Evolutionary conservation across 306 rosid genomes (phyloP).

Genomic region (Lotus japonicus): DNA sequence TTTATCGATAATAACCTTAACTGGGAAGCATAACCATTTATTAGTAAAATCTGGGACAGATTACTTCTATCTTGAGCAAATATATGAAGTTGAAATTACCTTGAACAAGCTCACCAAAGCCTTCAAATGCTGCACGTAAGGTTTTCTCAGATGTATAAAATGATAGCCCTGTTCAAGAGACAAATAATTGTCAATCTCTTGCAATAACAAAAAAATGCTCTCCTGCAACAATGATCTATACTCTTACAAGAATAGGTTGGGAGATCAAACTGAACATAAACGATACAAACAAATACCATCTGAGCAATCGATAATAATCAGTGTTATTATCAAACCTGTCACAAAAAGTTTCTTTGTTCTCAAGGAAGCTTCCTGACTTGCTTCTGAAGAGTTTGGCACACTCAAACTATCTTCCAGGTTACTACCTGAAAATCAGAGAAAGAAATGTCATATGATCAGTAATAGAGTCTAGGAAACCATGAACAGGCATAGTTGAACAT

Average conservation of each 20-base stretch:
- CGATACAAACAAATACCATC: background rate
- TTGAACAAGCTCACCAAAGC: slow-evolving; percentile 77
- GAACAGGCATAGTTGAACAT: background rate
- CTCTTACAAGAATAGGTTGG: background rate
- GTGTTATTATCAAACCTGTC: no score
- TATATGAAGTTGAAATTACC: slow-evolving; percentile 34
- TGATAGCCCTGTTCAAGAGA: slow-evolving; percentile 47
- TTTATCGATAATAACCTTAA: slow-evolving; percentile 78
- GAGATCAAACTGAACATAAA: background rate
- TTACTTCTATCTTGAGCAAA: background rate
- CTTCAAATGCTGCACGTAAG: slow-evolving; percentile 74
- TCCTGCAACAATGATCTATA: background rate
- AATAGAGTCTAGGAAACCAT: background rate
- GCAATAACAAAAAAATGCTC: background rate
- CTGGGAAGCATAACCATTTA: slow-evolving; percentile 36
- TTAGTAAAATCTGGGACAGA: background rate
- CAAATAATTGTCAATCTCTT: background rate
- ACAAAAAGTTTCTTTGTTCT: slow-evolving; percentile 43
- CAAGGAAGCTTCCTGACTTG: slow-evolving; percentile 26
- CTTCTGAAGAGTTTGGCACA: slow-evolving; percentile 16
- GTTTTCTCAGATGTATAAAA: slow-evolving; percentile 77
- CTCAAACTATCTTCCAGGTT: slow-evolving; percentile 25
- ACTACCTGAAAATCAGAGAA: slow-evolving; percentile 26
- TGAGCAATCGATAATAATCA: no score
- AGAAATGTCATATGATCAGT: background rate